Evolutionary conservation across 75 land plant species (phyloP).

Genomic region (Cryptomeria japonica): DNA sequence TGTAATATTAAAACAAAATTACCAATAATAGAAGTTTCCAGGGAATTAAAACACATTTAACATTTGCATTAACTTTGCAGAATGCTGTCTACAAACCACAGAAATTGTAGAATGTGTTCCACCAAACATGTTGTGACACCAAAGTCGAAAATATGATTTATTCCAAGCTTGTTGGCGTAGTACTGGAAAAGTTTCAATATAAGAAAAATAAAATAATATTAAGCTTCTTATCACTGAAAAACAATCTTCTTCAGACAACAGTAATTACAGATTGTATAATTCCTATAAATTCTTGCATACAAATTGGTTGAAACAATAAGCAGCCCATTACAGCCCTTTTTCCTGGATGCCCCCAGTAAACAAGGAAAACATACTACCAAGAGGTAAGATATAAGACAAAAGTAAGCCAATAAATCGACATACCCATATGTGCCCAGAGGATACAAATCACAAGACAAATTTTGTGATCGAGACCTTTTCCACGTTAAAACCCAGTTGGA

Average conservation of each 20-base stretch:
- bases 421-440: not conserved
- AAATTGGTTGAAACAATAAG: not conserved
- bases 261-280: not conserved
- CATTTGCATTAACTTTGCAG: not conserved
- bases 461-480: not conserved
- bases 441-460: not conserved
- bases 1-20: not conserved
- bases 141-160: not conserved
- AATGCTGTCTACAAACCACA: not conserved
- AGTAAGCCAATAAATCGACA: not conserved
- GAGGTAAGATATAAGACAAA: not conserved
- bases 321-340: not conserved
- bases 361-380: not conserved
- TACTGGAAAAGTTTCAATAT: not conserved
- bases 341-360: not conserved
- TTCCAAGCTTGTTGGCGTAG: not conserved
- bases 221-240: not conserved
- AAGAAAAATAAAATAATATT: not conserved
- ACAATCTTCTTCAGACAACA: not conserved
- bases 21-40: not conserved
- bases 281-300: not conserved
- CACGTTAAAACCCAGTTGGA: not conserved
- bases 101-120: not conserved
- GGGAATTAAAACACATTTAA: not conserved
- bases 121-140: not conserved